phyloP scores from a whole-genome alignment of 345 rosid genomes.

The Populus tremula region DNA sequence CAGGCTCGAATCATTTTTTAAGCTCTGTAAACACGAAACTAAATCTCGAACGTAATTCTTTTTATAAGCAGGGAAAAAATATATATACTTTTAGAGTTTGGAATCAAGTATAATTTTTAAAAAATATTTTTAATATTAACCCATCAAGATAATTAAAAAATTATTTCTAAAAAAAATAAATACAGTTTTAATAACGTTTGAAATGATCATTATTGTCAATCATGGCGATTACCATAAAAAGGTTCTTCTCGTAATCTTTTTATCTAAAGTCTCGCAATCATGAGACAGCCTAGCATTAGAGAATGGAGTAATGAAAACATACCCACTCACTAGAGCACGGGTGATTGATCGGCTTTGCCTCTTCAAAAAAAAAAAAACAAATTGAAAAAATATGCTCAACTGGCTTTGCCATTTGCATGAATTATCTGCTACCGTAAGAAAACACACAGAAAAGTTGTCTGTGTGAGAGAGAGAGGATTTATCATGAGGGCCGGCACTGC shows the following conservation, averaged over 20 bases:
- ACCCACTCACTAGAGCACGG: neutral
- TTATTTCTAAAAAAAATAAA: too few species aligned
- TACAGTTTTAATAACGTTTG: too few species aligned
- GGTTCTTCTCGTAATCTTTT: neutral
- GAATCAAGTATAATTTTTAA: too few species aligned
- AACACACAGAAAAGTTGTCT: neutral
- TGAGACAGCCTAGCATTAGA: neutral
- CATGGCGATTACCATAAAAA: too few species aligned
- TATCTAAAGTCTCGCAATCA: neutral
- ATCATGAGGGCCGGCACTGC: neutral
- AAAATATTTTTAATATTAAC: too few species aligned
- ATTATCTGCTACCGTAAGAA: neutral
- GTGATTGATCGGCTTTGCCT: neutral
- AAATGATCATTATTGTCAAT: too few species aligned
- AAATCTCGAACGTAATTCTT: too few species aligned
- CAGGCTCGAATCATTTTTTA: too few species aligned
- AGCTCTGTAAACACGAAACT: too few species aligned
- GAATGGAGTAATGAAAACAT: neutral
- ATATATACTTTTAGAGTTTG: too few species aligned
- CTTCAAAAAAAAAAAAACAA: neutral
- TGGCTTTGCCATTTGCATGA: neutral
- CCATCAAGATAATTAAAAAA: too few species aligned
- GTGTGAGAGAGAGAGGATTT: neutral
- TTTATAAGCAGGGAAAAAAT: too few species aligned
- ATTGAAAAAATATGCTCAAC: neutral